Evolutionary conservation across 345 rosid species (phyloP).

Genomic region (Hirschfeldia incana): DNA sequence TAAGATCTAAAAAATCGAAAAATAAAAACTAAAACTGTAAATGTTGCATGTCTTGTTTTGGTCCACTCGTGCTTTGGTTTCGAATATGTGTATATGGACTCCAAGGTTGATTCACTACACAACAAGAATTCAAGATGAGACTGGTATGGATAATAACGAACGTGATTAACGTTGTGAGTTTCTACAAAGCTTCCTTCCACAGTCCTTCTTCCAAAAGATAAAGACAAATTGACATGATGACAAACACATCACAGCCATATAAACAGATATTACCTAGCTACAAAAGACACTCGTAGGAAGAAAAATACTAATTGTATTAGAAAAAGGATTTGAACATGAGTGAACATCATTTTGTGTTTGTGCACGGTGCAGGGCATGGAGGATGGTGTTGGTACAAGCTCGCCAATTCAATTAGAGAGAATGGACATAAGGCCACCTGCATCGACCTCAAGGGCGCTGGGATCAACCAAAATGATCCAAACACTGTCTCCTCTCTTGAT

Average conservation of each 20-base stretch:
- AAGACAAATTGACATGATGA: slow-evolving; percentile 6
- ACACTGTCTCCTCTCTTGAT: slow-evolving; percentile 39
- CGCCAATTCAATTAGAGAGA: slow-evolving; percentile 35
- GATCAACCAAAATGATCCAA: slow-evolving; percentile 44
- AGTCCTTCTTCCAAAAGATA: not conserved
- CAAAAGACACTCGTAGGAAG: not conserved
- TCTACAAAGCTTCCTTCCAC: slow-evolving; percentile 7
- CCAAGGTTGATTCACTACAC: not conserved
- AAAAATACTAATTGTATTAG: not conserved
- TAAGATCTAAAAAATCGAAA: not conserved
- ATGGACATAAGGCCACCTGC: slow-evolving; percentile 45
- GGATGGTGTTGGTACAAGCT: slow-evolving; percentile 67
- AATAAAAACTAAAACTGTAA: not conserved
- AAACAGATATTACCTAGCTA: slow-evolving; percentile 7
- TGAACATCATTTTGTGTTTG: slow-evolving; percentile 42
- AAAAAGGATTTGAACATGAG: slow-evolving; percentile 19
- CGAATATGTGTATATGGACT: not conserved
- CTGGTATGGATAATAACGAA: not conserved
- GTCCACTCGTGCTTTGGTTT: not conserved
- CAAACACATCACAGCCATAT: slow-evolving; percentile 22
- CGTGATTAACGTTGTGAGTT: not conserved
- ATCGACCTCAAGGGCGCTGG: slow-evolving; percentile 52
- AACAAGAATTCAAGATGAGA: not conserved
- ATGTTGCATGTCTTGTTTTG: not conserved
- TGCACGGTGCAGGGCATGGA: slow-evolving; percentile 53